Conservation (phyloP, 2,329 filamentous ascomycete species). For the Hypocreales sp. region DNA sequence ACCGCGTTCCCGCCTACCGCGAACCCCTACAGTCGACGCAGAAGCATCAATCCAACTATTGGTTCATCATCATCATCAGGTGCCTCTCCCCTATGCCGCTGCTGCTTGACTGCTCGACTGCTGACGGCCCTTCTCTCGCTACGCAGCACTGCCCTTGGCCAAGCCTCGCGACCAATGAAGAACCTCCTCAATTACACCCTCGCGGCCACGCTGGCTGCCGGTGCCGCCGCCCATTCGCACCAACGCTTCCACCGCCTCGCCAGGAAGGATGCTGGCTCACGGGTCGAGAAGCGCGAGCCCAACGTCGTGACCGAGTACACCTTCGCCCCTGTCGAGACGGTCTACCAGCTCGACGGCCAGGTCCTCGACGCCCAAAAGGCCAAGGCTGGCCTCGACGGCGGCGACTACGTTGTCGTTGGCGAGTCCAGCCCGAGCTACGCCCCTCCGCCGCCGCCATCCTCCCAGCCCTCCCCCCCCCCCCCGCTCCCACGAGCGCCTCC, state of each 20-base stretch:
- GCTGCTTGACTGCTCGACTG: too few species aligned
- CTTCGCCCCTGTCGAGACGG: constrained; percentile 45
- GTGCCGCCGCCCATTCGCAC: constrained; percentile 45
- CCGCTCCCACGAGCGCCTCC: constrained; percentile 5
- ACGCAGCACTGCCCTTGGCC: too few species aligned
- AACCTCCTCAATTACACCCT: constrained; percentile 27
- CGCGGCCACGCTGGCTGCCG: constrained; percentile 34
- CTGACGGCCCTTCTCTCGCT: too few species aligned
- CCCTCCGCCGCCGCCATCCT: constrained; percentile 23
- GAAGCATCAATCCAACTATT: not conserved
- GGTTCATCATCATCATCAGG: too few species aligned
- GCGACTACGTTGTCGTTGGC: constrained; percentile 52
- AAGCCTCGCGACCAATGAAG: constrained; percentile 3
- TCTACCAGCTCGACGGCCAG: constrained; percentile 57
- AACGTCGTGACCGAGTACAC: constrained; percentile 36
- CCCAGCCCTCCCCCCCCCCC: constrained; percentile 18
- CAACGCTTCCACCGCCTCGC: constrained; percentile 43
- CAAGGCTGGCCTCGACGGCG: constrained; percentile 53
- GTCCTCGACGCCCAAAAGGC: constrained; percentile 48
- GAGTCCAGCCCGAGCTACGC: constrained; percentile 38
- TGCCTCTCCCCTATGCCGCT: too few species aligned
- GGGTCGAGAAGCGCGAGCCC: constrained; percentile 30
- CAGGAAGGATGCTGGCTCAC: constrained; percentile 32
- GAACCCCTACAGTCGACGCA: too few species aligned
- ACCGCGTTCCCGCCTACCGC: not conserved